A percentile compares a stretch with the other conserved stretches of the same genome.
Conservation (phyloP, 2,329 filamentous ascomycete genomes). For the Penicillium sp. region DNA sequence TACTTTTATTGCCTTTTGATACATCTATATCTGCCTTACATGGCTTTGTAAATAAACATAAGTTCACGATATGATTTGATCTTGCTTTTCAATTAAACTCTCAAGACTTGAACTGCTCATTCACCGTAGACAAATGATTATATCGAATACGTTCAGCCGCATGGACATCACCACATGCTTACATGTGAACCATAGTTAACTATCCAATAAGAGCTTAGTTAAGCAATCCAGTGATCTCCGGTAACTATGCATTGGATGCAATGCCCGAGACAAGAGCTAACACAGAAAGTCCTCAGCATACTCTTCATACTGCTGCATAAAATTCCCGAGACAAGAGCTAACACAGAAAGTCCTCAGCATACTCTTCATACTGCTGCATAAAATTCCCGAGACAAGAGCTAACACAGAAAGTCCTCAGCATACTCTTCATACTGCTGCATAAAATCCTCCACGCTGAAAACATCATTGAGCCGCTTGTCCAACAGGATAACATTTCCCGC, state of each 20-base stretch:
- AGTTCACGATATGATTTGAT: neutral
- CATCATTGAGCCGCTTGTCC: too few relatives aligned
- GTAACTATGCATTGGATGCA: slow-evolving; percentile 4
- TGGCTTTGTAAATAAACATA: slow-evolving; percentile 4
- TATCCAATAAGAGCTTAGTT: neutral
- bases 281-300: too few relatives aligned
- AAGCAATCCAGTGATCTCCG: slow-evolving; percentile 1
- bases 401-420: too few relatives aligned
- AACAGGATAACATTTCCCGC: too few relatives aligned
- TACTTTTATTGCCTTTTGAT: slow-evolving; percentile 16
- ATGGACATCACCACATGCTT: neutral
- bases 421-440: too few relatives aligned
- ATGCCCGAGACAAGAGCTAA: slow-evolving; percentile 4
- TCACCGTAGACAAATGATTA: neutral
- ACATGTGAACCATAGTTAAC: neutral
- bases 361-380: too few relatives aligned
- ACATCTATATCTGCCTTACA: slow-evolving; percentile 3
- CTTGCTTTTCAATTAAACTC: neutral
- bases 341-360: too few relatives aligned
- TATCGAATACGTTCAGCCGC: neutral
- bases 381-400: slow-evolving; percentile 4
- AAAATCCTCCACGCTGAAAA: too few relatives aligned
- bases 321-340: too few relatives aligned
- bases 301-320: too few relatives aligned
- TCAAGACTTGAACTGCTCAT: neutral